A percentile compares a stretch with the other conserved stretches of the same genome.
These are phyloP conservation scores for Coemansia sp. DNA, from an alignment of 192 early-diverging fungal genomes.

Conservation along the genomic window DNA sequence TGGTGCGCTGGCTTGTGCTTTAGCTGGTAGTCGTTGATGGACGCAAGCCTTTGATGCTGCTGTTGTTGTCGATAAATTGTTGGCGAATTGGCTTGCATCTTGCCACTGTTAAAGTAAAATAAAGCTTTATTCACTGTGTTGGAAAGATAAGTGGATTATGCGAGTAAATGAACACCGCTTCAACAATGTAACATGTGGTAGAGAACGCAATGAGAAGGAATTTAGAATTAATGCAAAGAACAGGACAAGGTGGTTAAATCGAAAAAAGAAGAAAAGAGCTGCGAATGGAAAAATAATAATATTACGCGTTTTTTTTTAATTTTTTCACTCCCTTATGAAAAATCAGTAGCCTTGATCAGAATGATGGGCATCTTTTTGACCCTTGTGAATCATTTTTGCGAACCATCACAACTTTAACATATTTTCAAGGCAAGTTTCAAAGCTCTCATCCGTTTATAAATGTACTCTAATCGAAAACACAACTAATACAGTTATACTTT, in stretches of 20 bases:
- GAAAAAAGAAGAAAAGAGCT: background rate
- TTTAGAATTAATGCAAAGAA: background rate
- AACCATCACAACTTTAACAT: no score
- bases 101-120: background rate
- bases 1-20: background rate
- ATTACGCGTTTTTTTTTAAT: no score
- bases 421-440: no score
- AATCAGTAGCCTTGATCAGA: no score
- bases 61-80: slow-evolving; percentile 16
- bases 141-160: background rate
- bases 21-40: slow-evolving; percentile 10
- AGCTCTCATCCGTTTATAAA: no score
- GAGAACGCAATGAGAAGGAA: background rate
- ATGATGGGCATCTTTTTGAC: no score
- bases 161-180: background rate
- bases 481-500: background rate
- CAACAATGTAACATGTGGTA: slow-evolving; percentile 4
- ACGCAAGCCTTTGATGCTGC: slow-evolving; percentile 8
- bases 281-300: no score
- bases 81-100: slow-evolving; percentile 16
- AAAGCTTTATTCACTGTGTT: background rate
- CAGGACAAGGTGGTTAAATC: background rate
- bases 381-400: no score
- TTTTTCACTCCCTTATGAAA: no score
- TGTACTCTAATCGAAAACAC: no score